Conservation (phyloP, 2,329 filamentous ascomycete genomes). For the Karstenula rhodostoma region DNA sequence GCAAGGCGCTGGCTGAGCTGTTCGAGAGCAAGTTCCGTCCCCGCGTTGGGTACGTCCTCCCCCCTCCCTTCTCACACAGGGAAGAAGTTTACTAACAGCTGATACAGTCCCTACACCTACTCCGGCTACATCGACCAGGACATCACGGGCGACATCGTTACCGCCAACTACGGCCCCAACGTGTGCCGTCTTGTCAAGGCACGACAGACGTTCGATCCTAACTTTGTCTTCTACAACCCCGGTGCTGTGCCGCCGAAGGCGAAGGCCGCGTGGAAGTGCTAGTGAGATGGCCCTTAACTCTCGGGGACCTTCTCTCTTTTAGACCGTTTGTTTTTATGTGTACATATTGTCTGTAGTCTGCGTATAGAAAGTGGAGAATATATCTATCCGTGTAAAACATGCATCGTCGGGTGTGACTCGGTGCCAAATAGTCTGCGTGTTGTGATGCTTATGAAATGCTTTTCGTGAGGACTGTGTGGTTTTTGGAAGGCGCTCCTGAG, state of each 20-base stretch:
- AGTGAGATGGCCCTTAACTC: background rate
- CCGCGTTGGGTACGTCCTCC: background rate
- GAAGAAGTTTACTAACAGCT: background rate
- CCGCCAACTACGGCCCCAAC: background rate
- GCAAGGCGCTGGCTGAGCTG: background rate
- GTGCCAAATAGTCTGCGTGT: too few species aligned
- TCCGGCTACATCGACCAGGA: background rate
- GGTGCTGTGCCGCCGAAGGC: background rate
- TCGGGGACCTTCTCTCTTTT: background rate
- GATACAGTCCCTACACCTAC: background rate
- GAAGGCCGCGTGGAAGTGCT: background rate
- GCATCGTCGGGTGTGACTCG: too few species aligned
- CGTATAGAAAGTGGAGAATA: background rate
- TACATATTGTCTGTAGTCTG: constrained; percentile 34
- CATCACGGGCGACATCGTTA: background rate
- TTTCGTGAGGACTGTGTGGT: too few species aligned
- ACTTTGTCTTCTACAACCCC: constrained; percentile 1
- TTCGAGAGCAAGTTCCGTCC: background rate
- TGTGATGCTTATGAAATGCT: too few species aligned
- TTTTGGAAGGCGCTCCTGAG: too few species aligned
- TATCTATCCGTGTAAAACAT: background rate
- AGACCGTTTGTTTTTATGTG: constrained; percentile 1
- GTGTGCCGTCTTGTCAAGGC: background rate
- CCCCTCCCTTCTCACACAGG: background rate
- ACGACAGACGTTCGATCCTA: background rate